These are phyloP conservation scores for Aspergillus hancockii DNA, from an alignment of 495 filamentous ascomycete species.

Conservation along the genomic window DNA sequence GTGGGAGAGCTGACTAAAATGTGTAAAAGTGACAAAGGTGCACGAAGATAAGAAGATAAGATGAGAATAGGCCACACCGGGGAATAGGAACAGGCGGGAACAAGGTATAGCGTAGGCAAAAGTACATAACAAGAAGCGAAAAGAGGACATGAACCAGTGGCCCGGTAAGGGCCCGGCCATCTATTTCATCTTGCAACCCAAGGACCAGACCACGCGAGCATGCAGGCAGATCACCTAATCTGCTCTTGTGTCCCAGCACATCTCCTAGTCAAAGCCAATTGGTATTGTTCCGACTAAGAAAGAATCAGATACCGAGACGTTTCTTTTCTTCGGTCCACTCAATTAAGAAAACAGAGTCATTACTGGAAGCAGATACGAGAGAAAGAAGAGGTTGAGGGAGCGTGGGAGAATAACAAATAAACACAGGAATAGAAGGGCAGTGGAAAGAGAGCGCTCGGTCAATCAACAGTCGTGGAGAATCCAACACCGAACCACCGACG, in stretches of 20 bases:
- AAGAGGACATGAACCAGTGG: slow-evolving; percentile 36
- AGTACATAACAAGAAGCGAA: slow-evolving; percentile 57
- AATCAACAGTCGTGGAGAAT: slow-evolving; percentile 35
- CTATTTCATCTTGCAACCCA: slow-evolving; percentile 27
- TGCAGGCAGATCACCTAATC: slow-evolving; percentile 18
- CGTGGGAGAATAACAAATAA: slow-evolving; percentile 36
- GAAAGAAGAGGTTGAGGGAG: slow-evolving; percentile 37
- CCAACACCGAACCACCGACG: slow-evolving; percentile 27
- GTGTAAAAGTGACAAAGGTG: slow-evolving; percentile 28
- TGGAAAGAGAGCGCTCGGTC: slow-evolving; percentile 28
- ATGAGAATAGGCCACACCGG: slow-evolving; percentile 32
- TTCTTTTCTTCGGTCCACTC: slow-evolving; percentile 29
- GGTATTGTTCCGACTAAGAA: slow-evolving; percentile 26
- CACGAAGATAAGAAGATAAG: slow-evolving; percentile 33
- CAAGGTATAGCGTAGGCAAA: slow-evolving; percentile 55
- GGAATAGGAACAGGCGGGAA: slow-evolving; percentile 38
- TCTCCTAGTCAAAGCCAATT: slow-evolving; percentile 27
- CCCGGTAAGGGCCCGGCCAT: slow-evolving; percentile 7
- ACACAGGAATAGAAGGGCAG: slow-evolving; percentile 39
- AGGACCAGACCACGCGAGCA: slow-evolving; percentile 25
- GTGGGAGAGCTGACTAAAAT: slow-evolving; percentile 32
- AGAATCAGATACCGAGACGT: slow-evolving; percentile 21
- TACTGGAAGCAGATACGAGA: slow-evolving; percentile 35
- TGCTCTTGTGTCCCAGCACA: slow-evolving; percentile 28
- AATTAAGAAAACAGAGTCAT: slow-evolving; percentile 36